Base-by-base conservation (phyloP, 192 early-diverging fungal species). In the Linnemannia elongata region DNA sequence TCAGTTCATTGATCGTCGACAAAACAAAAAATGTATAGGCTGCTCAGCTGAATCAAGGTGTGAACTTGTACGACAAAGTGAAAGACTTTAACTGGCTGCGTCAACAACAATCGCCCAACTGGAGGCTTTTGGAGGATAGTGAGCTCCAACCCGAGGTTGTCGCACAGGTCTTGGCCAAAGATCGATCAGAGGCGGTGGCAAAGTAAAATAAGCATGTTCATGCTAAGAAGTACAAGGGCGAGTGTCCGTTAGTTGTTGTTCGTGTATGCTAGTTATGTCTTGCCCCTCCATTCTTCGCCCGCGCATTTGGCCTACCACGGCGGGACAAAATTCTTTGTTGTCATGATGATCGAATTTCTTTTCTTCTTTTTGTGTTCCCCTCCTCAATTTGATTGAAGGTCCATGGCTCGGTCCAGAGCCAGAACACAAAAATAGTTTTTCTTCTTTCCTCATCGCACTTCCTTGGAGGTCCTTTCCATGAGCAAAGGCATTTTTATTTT, bases 11-110 rank as follows among this genome's bases (percentile, higher is more conserved):
- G 10, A 7, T 68, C 38, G 33, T 52, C 18, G 49, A 4, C 15
- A 52, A 52, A 52, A 52, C 17, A 52, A 35, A 9, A 47, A 12
- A 30, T 33, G 30, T 55, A 30, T 68, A 88, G 86, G 63, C 49
- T 10, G 79, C 80, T 17, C 83, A 89, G 49, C 44, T 90, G 54
- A 79, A 89, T 45, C 76, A 52, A 13, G 77, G 63, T 24, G 82
- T 82, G 22, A 94, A 91, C 80, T 88, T 89, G 66, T 95, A 89
- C 83, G 88, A 91, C 73, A 79, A 86, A 27, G 95, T 97, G 20
- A 95, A 98, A 78, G 97, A 98, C 78, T 98, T 98, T 79, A 97
- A 97, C 87, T 98, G 97, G 97, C 88, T 97, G 36, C 91, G 89
- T 55, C 91, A 96, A 63, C 93, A 94, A 79, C 92, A 91, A 10